phyloP scores from a whole-genome alignment of 352 stramenopile species.

The Phytophthora europaea region DNA sequence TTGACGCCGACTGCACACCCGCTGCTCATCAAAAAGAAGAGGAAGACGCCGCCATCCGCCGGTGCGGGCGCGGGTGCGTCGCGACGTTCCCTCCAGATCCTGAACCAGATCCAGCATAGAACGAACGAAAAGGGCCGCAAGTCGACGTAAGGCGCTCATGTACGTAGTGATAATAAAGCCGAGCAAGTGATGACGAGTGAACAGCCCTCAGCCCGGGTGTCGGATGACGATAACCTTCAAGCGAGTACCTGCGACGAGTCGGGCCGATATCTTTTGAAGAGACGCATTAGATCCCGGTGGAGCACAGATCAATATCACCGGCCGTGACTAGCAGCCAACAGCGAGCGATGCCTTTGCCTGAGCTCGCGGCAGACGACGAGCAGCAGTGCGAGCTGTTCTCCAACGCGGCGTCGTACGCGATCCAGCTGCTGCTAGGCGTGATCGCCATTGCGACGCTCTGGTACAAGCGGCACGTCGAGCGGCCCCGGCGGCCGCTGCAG shows the following conservation, averaged over 20 bases:
- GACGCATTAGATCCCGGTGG: slow-evolving; percentile 17
- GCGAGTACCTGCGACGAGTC: slow-evolving; percentile 15
- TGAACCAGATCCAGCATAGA: slow-evolving; percentile 84
- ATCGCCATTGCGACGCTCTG: slow-evolving; percentile 78
- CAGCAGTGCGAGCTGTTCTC: slow-evolving; percentile 76
- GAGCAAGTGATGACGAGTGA: slow-evolving; percentile 2
- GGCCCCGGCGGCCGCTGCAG: slow-evolving; percentile 70
- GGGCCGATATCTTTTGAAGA: slow-evolving; percentile 32
- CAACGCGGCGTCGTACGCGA: slow-evolving; percentile 69
- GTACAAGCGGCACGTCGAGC: slow-evolving; percentile 89
- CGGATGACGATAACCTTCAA: not conserved
- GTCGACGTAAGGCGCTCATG: slow-evolving; percentile 35
- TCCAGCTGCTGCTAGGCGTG: slow-evolving; percentile 74
- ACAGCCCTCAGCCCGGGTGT: too few species aligned
- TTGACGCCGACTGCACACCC: slow-evolving; percentile 52
- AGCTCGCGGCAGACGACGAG: slow-evolving; percentile 23
- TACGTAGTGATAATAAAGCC: slow-evolving; percentile 25
- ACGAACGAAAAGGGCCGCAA: slow-evolving; percentile 55
- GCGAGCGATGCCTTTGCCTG: slow-evolving; percentile 22
- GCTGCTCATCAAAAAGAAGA: slow-evolving; percentile 55
- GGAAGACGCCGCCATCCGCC: slow-evolving; percentile 68
- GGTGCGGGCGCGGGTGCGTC: slow-evolving; percentile 58
- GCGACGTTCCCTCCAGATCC: slow-evolving; percentile 79
- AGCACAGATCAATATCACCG: not conserved
- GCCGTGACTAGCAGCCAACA: slow-evolving; percentile 3